These are phyloP conservation scores for Teratosphaeria destructans DNA, from an alignment of 2,329 filamentous ascomycete genomes.

Conservation along the genomic window DNA sequence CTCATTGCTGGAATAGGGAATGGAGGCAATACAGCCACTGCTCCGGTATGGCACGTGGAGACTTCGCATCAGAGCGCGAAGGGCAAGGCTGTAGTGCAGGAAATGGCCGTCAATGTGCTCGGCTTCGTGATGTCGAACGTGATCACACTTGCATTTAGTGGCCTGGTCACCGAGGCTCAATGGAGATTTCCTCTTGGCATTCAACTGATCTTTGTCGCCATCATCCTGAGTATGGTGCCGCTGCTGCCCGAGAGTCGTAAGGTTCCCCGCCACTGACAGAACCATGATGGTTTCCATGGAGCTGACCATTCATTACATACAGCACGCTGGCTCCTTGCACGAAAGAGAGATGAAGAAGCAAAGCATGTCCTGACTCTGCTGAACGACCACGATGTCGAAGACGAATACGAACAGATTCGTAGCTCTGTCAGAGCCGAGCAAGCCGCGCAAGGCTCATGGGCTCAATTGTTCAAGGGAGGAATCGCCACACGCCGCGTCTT, in stretches of 20 bases:
- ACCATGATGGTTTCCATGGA: background rate
- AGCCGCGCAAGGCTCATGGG: constrained; percentile 13
- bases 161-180: constrained; percentile 10
- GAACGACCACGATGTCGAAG: constrained; percentile 11
- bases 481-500: constrained; percentile 11
- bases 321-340: constrained; percentile 14
- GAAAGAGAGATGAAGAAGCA: constrained; percentile 11
- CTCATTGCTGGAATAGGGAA: constrained; percentile 31
- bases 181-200: constrained; percentile 11
- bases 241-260: constrained; percentile 13
- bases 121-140: constrained; percentile 12
- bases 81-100: constrained; percentile 12
- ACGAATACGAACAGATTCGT: constrained; percentile 12
- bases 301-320: background rate
- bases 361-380: constrained; percentile 8
- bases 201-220: constrained; percentile 15
- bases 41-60: constrained; percentile 30
- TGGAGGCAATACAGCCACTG: constrained; percentile 25
- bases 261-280: background rate
- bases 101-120: constrained; percentile 15
- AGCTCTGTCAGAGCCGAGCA: constrained; percentile 15
- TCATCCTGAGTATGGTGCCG: constrained; percentile 13
- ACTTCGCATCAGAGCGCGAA: constrained; percentile 11
- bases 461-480: constrained; percentile 14
- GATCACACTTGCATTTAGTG: constrained; percentile 15